Evolutionary conservation across 208 protist genomes (phyloP).

Genomic region (Jaenimonas drosophilae): DNA sequence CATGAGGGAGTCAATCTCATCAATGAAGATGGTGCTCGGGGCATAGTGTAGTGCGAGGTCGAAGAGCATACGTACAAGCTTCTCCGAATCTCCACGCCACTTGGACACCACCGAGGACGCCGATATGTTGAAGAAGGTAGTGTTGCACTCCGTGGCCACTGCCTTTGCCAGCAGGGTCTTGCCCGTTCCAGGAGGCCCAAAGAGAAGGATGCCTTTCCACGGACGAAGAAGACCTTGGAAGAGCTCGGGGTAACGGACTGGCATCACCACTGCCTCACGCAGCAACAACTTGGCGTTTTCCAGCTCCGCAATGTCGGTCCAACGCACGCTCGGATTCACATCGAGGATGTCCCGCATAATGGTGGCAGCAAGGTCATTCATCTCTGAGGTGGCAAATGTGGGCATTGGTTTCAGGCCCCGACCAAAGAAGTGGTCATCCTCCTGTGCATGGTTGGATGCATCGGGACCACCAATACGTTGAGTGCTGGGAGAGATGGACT

Average conservation of each 20-base stretch:
- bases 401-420: constrained; percentile 66
- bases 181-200: constrained; percentile 95
- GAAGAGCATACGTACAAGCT: constrained; percentile 94
- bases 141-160: constrained; percentile 94
- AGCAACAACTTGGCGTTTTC: constrained; percentile 90
- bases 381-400: constrained; percentile 59
- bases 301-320: constrained; percentile 88
- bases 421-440: constrained; percentile 23
- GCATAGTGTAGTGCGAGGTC: constrained; percentile 89
- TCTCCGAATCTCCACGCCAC: constrained; percentile 97
- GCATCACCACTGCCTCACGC: constrained; percentile 91
- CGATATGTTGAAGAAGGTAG: constrained; percentile 99
- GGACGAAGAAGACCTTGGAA: constrained; percentile 91
- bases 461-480: background rate
- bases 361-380: constrained; percentile 63
- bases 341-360: constrained; percentile 85
- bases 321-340: constrained; percentile 80
- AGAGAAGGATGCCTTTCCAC: constrained; percentile 95
- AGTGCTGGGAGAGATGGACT: constrained; percentile 5
- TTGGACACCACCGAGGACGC: constrained; percentile 95
- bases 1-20: constrained; percentile 99
- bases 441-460: constrained; percentile 9
- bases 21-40: constrained; percentile 98
- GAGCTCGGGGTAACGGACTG: constrained; percentile 82
- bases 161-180: constrained; percentile 97